Base-by-base conservation (phyloP, 1,284 basidiomycete genomes). In the Neonothopanus nambi region DNA sequence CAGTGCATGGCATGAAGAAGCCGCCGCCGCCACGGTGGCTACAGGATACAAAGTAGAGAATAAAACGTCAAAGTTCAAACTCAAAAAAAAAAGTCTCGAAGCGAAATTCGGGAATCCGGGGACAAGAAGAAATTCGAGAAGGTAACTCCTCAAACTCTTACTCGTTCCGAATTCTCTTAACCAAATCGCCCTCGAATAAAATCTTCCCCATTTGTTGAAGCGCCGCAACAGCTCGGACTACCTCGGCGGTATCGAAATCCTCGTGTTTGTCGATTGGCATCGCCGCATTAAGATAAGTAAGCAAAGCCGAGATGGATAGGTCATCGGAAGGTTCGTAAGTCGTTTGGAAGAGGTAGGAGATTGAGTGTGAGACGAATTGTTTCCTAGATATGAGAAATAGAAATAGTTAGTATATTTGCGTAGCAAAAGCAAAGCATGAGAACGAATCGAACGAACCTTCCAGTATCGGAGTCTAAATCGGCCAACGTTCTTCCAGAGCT, bases 211-310 rank as follows among this genome's bases (percentile, higher is more conserved):
- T 73, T 48, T 83, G 81, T 52, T 78, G 76, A 45, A 87, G 65
- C 12, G 72, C 66, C 15, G 70, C 77, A n/a, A 79, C 80, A 11
- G 77, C 79, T 55, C 77, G 78, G 11, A 77, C 80, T 11, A 89
- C 85, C 68, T 89, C 87, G 2, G 75, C 75, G 9, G 85, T 87
- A 65, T 89, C 87, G 57, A 87, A 89, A 58, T 90, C 87, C 69
- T 89, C 87, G 64, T 88, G 81, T 67, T 88, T 89, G 65, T 89
- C 87, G 12, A 72, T 73, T 2, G 86, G 87, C 73, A 89, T 79
- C 6, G 84, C 85, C 2, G 86, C 81, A 61, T 89, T 89, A 52
- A 89, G 74, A 64, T 87, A 88, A 5, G 82, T 77, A 40, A 89
- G 71, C 17, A 89, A 70, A 13, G 82, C 70, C 3, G 83, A 84